Base-by-base conservation (phyloP, 805 yeast species). In the Barnettozyma populi region DNA sequence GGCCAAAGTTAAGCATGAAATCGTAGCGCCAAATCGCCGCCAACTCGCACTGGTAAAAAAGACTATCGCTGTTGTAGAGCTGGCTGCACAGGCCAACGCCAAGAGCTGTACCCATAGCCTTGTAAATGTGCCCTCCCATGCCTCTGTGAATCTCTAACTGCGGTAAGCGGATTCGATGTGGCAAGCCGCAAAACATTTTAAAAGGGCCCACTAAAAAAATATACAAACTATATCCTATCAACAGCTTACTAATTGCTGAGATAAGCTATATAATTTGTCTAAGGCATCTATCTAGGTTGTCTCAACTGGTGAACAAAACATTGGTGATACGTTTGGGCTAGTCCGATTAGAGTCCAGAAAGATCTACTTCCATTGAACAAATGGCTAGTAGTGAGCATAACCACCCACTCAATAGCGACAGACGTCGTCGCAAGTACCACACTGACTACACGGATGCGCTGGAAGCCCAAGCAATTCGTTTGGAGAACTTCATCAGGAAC, bases 401-500 rank as follows among this genome's bases (percentile, higher is more conserved):
- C 16, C 32, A 29, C 32, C 16, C 23, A n/a, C 27, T 35, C 7
- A 42, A 43, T 18, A 38, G 46, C 18, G 70, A 66, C 43, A 48
- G 67, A 42, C 50, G 70, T 47, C 48, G 69, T 35, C 42, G 70
- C 18, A 66, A 66, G 44, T 66, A 64, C 46, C 64, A 64, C 46
- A 61, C 68, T 1, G 66, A 63, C 44, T 66, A 66, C 37, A 59
- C 64, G 3, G 59, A 56, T 24, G 57, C 59, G 27, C 53, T 66
- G 14, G 66, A 62, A 24, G 51, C 53, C 7, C 60, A 59, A 43
- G 50, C 63, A 0, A 41, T 42, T 0, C 54, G 45, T 5, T 49
- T 64, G 10, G 50, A 47, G 41, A n/a, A 41, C 9, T 64, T 54
- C 47, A 59, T 66, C 13, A 40, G 31, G 21, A 55, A 50, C 46